phyloP scores from a whole-genome alignment of 768 basidiomycete species.

The Scleroderma citrinum region DNA sequence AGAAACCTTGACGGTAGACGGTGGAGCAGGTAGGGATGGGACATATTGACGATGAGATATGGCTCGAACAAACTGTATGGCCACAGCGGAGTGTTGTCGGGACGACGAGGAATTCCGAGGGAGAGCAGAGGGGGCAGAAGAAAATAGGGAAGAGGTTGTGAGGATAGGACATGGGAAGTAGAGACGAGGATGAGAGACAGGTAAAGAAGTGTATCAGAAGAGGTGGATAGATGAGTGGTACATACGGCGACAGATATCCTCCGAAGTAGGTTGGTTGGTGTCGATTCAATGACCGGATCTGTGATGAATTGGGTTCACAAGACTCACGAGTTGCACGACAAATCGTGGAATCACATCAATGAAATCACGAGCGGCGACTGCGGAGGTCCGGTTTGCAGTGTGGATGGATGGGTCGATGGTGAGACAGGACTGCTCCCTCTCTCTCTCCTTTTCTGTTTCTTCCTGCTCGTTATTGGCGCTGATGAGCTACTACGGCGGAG shows the following conservation, averaged over 20 bases:
- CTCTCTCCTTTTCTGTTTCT: background rate
- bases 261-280: background rate
- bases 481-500: too few relatives aligned
- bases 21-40: conserved; percentile 32
- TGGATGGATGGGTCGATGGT: background rate
- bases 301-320: conserved; percentile 3
- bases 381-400: background rate
- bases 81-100: conserved; percentile 72
- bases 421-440: conserved; percentile 13
- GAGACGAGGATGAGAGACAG: background rate
- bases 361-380: background rate
- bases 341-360: conserved; percentile 2
- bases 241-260: background rate
- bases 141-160: conserved; percentile 36
- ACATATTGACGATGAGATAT: conserved; percentile 33
- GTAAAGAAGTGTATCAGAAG: background rate
- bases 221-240: conserved; percentile 1
- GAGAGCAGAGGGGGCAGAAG: conserved; percentile 49
- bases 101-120: conserved; percentile 29
- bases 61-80: conserved; percentile 70
- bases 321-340: conserved; percentile 4
- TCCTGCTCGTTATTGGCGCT: too few relatives aligned
- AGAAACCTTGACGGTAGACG: conserved; percentile 10
- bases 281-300: conserved; percentile 19
- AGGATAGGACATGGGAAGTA: conserved; percentile 18